Base-by-base conservation (phyloP, 2,329 filamentous ascomycete genomes). In the Ophiocordyceps camponoti-rufipedis region DNA sequence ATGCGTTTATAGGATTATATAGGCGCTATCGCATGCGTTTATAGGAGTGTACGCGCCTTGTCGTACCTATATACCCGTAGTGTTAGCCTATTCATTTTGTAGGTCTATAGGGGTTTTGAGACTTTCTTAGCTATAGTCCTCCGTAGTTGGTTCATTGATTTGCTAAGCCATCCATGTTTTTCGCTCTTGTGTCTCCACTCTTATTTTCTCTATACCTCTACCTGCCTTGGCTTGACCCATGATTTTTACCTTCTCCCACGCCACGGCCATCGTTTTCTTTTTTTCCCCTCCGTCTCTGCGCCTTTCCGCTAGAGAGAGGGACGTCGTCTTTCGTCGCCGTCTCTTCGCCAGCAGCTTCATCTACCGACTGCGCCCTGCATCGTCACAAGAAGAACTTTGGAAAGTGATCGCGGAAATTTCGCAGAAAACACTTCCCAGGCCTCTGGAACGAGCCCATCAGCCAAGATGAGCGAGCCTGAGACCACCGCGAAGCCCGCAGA, bases 401-500 rank as follows among this genome's bases (percentile, higher is more conserved):
- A 39, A 18, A 9, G 13, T 4, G 16, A 8, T 9, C 8, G 18
- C 8, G 10, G 7, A 39, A 39, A 39, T 39, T 16, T 16, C 35
- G 16, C 18, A n/a, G 16, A 39, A 4, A 39, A 39, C 5, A 16
- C 35, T 39, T 18, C 35, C 35, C 7, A 7, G 7, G 29, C 29
- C 12, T 4, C 7, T 5, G 9, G 29, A 10, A 31, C 12, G 9
- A 31, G 9, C 29, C 8, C 7, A 9, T 5, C n/a, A 16, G 35
- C 35, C 53, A 59, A 45, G 45, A 66, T 66, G 63, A 65, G 62
- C 57, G 62, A 60, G 51, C 62, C 50, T 48, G 57, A 64, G 48
- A 58, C 59, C 48, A 57, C 62, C 42, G 55, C 57, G 53, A 67
- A 66, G 56, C 59, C 61, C 45, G 56, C 56, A 41, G 63, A 67